Percentiles rank a stretch among this genome's conserved stretches.
phyloP scores from a whole-genome alignment of 257 asterid genomes.

The Linaria vulgaris region DNA sequence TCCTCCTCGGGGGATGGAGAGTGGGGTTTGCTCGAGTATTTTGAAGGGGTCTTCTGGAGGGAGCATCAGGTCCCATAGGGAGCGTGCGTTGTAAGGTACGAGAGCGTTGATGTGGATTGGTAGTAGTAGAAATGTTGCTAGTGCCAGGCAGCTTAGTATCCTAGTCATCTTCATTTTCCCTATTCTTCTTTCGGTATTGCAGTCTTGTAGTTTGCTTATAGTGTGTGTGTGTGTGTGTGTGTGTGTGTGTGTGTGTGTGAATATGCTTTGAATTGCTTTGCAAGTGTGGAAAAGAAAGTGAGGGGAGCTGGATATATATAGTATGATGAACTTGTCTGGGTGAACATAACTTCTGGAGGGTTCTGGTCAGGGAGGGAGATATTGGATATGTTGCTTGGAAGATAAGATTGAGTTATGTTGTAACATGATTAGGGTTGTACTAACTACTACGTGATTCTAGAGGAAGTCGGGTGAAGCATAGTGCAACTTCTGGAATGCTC shows the following conservation, averaged over 20 bases:
- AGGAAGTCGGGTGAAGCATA: neutral
- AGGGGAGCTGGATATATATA: constrained; percentile 19
- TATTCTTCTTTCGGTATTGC: too few species aligned
- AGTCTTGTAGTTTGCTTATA: neutral
- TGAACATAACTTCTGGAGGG: constrained; percentile 1
- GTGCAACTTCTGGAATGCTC: constrained; percentile 26
- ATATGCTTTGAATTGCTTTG: neutral
- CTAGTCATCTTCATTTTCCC: neutral
- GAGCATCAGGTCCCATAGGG: constrained; percentile 33
- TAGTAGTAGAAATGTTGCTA: constrained; percentile 3
- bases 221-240: neutral
- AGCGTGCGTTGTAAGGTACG: constrained; percentile 40
- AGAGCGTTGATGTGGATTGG: constrained; percentile 30
- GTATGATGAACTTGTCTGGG: neutral
- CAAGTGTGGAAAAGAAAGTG: neutral
- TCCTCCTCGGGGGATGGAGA: constrained; percentile 23
- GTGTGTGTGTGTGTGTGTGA: neutral
- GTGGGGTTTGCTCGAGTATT: constrained; percentile 45
- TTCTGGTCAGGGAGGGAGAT: neutral
- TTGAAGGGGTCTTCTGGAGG: constrained; percentile 43
- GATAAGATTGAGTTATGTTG: neutral
- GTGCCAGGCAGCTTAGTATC: constrained; percentile 4
- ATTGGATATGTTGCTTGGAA: neutral
- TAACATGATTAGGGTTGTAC: neutral
- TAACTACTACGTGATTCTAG: neutral